Evolutionary conservation across 2,329 filamentous ascomycete genomes (phyloP), one percentile per base, ranked within the genome.

Genomic region (Penicillium sp.): DNA sequence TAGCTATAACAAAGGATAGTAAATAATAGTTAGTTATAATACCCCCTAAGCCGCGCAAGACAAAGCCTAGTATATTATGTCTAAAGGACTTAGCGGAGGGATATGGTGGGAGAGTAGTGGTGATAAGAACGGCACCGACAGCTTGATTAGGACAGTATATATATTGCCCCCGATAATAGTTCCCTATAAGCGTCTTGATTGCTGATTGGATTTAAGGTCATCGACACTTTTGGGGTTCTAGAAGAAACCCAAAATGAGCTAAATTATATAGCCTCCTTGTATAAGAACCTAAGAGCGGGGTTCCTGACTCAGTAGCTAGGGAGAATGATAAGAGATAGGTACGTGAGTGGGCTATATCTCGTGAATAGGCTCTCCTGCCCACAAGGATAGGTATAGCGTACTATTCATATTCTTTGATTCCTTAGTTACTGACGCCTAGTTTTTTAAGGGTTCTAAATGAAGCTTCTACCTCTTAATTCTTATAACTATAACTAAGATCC

Each of bases 41-140:
- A n/a, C n/a, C n/a, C n/a, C n/a, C n/a, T n/a, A n/a, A n/a, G n/a
- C n/a, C n/a, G n/a, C n/a, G n/a, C n/a, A n/a, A n/a, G n/a, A n/a
- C n/a, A n/a, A n/a, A n/a, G n/a, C n/a, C n/a, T 27, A 82, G 8
- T 96, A 85, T 68, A 83, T 97, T 65, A 81, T 78, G 65, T 68
- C 81, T 15, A 75, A 80, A 32, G 78, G 83, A 0, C 80, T 97
- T 0, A 92, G 91, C 2, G 93, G 93, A n/a, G 90, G 82, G 20
- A 97, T 97, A 91, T 97, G 91, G 90, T 94, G 89, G 90, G 92
- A 96, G 75, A 90, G 84, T 63, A 92, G 87, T 64, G 86, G 84
- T 1, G 93, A 97, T 69, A 86, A 85, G 66, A 66, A 73, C 2
- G 85, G 84, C 0, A 71, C 69, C 12, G 75, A 79, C 0, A 93